Conservation (phyloP, 2,329 filamentous ascomycete species). For the Pseudocercospora ulei region DNA sequence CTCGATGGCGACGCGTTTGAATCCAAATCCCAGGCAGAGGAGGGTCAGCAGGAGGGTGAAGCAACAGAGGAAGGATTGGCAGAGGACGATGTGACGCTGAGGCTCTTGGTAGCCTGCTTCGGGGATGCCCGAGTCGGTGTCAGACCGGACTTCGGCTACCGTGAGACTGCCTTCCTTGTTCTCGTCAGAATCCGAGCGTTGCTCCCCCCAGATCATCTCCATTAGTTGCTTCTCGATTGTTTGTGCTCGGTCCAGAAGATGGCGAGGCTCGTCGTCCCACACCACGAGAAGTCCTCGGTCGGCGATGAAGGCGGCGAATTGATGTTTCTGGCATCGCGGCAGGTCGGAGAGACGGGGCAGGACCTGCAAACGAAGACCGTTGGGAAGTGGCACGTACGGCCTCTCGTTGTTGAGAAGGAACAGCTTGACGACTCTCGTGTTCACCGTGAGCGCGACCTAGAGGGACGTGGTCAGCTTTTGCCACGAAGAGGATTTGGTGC, state of each 20-base stretch:
- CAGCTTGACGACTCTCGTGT: slow-evolving; percentile 54
- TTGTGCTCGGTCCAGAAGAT: slow-evolving; percentile 46
- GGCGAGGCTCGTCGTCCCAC: slow-evolving; percentile 54
- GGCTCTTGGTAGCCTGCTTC: slow-evolving; percentile 35
- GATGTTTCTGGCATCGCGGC: slow-evolving; percentile 53
- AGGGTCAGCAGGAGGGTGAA: slow-evolving; percentile 47
- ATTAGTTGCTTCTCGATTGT: slow-evolving; percentile 48
- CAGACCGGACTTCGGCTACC: slow-evolving; percentile 28
- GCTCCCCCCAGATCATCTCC: slow-evolving; percentile 50
- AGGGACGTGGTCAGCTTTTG: slow-evolving; percentile 8
- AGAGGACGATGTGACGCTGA: slow-evolving; percentile 46
- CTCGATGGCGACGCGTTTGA: slow-evolving; percentile 48
- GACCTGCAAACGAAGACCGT: slow-evolving; percentile 53
- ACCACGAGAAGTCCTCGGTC: slow-evolving; percentile 51
- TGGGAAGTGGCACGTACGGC: slow-evolving; percentile 50
- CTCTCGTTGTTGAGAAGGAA: slow-evolving; percentile 46
- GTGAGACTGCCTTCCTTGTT: slow-evolving; percentile 38
- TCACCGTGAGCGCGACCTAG: slow-evolving; percentile 58
- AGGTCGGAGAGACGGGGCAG: slow-evolving; percentile 50
- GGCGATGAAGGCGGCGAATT: slow-evolving; percentile 56
- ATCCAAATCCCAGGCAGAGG: slow-evolving; percentile 49
- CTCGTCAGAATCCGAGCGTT: slow-evolving; percentile 37
- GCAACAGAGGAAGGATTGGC: slow-evolving; percentile 47
- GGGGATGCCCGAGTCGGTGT: slow-evolving; percentile 34
- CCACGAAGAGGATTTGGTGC: neutral